phyloP scores from a whole-genome alignment of 2,329 filamentous ascomycete genomes.

The Fusarium secorum region DNA sequence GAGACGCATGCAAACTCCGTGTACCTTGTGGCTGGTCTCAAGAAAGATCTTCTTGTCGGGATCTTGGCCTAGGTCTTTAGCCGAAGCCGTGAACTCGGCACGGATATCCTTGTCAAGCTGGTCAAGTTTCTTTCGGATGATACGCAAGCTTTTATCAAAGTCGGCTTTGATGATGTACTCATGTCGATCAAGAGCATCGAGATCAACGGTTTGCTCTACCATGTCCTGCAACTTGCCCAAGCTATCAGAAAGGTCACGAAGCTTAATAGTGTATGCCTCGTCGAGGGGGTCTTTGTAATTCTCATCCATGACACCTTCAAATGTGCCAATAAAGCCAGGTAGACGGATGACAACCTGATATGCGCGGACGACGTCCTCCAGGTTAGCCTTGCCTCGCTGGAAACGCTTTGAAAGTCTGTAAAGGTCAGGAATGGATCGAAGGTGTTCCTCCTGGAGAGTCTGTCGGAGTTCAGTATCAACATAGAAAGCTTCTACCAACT shows the following conservation, averaged over 20 bases:
- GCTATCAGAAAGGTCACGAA: conserved; percentile 78
- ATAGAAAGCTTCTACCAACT: conserved; percentile 94
- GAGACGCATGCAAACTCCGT: conserved; percentile 95
- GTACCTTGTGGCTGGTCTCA: conserved; percentile 87
- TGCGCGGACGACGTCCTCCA: conserved; percentile 94
- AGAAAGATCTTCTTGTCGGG: conserved; percentile 98
- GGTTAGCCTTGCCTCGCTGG: conserved; percentile 85
- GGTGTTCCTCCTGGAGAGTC: conserved; percentile 95
- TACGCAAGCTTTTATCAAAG: conserved; percentile 86
- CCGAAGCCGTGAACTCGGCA: conserved; percentile 77
- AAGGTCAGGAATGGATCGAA: conserved; percentile 90
- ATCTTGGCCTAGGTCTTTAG: conserved; percentile 85
- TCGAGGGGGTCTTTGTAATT: conserved; percentile 88
- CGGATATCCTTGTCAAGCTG: conserved; percentile 84
- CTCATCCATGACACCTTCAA: conserved; percentile 96
- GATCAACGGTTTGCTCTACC: conserved; percentile 97
- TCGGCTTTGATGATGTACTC: conserved; percentile 99
- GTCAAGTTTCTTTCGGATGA: conserved; percentile 92
- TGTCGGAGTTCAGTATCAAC: conserved; percentile 92
- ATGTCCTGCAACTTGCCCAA: conserved; percentile 92
- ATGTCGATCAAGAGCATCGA: conserved; percentile 93
- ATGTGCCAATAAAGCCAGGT: conserved; percentile 85
- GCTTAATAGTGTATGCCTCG: conserved; percentile 83
- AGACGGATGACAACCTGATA: conserved; percentile 95
- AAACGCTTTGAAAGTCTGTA: conserved; percentile 95